Conservation (phyloP, 768 basidiomycete species). For the Xerocomus spinulosus region DNA sequence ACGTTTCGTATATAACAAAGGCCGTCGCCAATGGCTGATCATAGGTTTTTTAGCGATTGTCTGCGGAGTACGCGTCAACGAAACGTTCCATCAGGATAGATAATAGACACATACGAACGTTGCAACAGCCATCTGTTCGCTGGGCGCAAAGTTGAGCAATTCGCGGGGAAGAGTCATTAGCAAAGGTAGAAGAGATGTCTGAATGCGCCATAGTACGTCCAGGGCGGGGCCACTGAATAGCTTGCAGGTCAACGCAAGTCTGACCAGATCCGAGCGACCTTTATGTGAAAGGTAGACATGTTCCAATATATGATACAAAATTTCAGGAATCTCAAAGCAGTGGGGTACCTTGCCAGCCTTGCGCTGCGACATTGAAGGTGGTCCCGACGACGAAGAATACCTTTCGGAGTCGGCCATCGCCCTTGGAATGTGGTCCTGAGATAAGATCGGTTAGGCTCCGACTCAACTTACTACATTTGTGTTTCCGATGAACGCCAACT, state of each 20-base stretch:
- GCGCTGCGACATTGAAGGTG: neutral
- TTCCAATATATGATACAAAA: constrained; percentile 16
- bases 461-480: too few relatives aligned
- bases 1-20: constrained; percentile 17
- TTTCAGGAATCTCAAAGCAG: constrained; percentile 18
- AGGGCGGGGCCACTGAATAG: constrained; percentile 16
- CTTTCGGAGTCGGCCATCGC: neutral
- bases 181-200: constrained; percentile 17
- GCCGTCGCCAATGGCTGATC: constrained; percentile 16
- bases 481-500: neutral
- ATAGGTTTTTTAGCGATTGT: constrained; percentile 12
- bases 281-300: constrained; percentile 5
- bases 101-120: constrained; percentile 10
- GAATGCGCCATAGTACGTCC: constrained; percentile 20
- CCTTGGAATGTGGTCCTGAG: neutral
- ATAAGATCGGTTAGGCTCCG: neutral
- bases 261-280: constrained; percentile 11
- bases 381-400: neutral
- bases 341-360: neutral
- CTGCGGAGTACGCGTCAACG: neutral
- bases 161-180: constrained; percentile 16
- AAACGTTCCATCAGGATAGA: neutral
- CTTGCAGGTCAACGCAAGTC: constrained; percentile 17
- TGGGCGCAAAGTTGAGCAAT: constrained; percentile 12
- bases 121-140: constrained; percentile 12